Evolutionary conservation across 768 basidiomycete species (phyloP).

Genomic region (Auriscalpium vulgare): DNA sequence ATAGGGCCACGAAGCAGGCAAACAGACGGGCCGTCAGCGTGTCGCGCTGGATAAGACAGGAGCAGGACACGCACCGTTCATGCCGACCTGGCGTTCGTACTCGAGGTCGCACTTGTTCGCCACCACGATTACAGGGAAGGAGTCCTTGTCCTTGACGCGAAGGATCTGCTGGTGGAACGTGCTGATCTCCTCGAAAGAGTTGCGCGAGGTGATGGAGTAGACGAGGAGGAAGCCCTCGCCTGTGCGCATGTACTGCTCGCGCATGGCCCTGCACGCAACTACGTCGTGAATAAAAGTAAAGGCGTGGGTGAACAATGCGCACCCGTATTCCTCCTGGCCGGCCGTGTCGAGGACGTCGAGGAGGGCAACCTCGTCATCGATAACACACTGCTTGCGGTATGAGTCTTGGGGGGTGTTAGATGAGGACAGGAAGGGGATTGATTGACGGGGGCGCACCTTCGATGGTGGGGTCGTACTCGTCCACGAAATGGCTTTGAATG

Average conservation of each 20-base stretch:
- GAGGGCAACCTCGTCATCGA: constrained; percentile 95
- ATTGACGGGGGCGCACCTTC: constrained; percentile 47
- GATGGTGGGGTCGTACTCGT: constrained; percentile 93
- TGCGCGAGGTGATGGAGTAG: constrained; percentile 96
- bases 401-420: constrained; percentile 52
- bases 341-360: constrained; percentile 96
- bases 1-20: no score
- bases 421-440: not conserved
- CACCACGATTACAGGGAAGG: constrained; percentile 91
- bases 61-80: constrained; percentile 59
- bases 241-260: constrained; percentile 98
- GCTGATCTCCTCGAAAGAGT: constrained; percentile 95
- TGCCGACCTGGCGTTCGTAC: constrained; percentile 92
- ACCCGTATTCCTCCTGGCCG: constrained; percentile 98
- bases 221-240: constrained; percentile 97
- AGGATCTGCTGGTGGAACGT: constrained; percentile 95
- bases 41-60: not conserved
- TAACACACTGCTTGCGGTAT: constrained; percentile 93
- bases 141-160: constrained; percentile 93
- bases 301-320: constrained; percentile 16
- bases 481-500: constrained; percentile 91
- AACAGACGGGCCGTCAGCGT: not conserved
- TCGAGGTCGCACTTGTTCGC: constrained; percentile 98
- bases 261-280: constrained; percentile 69
- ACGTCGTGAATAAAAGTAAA: no score